Conservation (phyloP, 176 grass and related monocot species). For the Metroxylon sagu region DNA sequence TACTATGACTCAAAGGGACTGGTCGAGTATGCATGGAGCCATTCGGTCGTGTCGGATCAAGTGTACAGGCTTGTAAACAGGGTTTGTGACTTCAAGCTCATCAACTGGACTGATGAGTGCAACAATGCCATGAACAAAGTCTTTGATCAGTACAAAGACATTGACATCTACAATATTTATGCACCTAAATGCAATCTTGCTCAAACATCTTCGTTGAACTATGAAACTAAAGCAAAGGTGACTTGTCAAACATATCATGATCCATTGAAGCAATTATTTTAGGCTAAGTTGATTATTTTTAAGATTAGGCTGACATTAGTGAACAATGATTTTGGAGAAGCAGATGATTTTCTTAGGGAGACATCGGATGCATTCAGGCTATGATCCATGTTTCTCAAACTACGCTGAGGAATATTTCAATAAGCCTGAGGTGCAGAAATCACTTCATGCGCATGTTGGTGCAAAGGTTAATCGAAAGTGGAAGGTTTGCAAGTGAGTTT, state of each 20-base stretch:
- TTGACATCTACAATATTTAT: slow-evolving; percentile 87
- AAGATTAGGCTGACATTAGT: too few species aligned
- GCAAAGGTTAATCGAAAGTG: slow-evolving; percentile 32
- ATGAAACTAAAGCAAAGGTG: slow-evolving; percentile 10
- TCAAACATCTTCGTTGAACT: slow-evolving; percentile 19
- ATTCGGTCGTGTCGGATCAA: slow-evolving; percentile 49
- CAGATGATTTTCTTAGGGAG: slow-evolving; percentile 13
- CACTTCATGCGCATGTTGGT: slow-evolving; percentile 50
- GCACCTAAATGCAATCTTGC: slow-evolving; percentile 68
- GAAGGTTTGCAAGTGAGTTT: slow-evolving; percentile 53
- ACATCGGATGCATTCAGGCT: slow-evolving; percentile 38
- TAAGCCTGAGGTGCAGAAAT: slow-evolving; percentile 49
- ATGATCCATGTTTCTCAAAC: slow-evolving; percentile 68
- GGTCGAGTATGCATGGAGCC: slow-evolving; percentile 74
- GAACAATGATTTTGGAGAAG: neutral
- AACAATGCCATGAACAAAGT: slow-evolving; percentile 24
- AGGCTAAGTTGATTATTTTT: too few species aligned
- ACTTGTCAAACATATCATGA: neutral
- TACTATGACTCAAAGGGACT: slow-evolving; percentile 62
- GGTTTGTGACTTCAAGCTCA: slow-evolving; percentile 49
- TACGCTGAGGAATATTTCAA: slow-evolving; percentile 76
- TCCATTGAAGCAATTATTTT: too few species aligned
- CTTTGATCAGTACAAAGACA: slow-evolving; percentile 44
- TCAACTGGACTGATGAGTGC: slow-evolving; percentile 44
- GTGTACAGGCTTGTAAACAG: slow-evolving; percentile 34